Evolutionary conservation across 352 stramenopile species (phyloP).

Genomic region (Pythium coloratum): DNA sequence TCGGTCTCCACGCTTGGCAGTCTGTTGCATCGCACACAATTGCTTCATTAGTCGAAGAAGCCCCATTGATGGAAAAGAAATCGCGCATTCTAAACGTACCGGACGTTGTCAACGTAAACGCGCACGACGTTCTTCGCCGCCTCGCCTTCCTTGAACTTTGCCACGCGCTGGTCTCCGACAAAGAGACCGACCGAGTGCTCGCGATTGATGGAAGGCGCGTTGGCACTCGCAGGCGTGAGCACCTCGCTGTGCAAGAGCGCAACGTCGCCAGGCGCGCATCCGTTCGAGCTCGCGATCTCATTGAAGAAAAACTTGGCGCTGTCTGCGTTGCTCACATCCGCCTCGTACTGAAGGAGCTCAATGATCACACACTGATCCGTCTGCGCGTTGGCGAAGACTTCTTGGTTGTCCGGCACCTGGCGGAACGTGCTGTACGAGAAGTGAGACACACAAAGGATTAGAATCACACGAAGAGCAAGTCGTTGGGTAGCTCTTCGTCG

Average conservation of each 20-base stretch:
- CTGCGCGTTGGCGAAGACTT: slow-evolving; percentile 80
- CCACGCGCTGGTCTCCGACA: slow-evolving; percentile 76
- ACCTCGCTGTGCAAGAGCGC: slow-evolving; percentile 48
- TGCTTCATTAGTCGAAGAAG: too few relatives aligned
- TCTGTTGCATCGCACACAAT: slow-evolving; percentile 17
- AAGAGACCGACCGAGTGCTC: slow-evolving; percentile 46
- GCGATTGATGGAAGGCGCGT: slow-evolving; percentile 36
- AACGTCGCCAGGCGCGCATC: slow-evolving; percentile 58
- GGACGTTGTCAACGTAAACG: slow-evolving; percentile 74
- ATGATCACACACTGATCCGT: slow-evolving; percentile 86
- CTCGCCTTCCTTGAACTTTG: slow-evolving; percentile 86
- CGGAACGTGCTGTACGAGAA: slow-evolving; percentile 51
- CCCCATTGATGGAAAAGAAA: neutral
- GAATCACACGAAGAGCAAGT: neutral
- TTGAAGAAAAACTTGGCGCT: slow-evolving; percentile 84
- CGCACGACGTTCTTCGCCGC: slow-evolving; percentile 84
- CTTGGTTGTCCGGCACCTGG: slow-evolving; percentile 87
- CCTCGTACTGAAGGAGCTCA: slow-evolving; percentile 76
- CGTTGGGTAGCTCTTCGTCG: neutral
- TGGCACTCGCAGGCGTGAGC: slow-evolving; percentile 18
- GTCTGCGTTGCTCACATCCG: slow-evolving; percentile 37
- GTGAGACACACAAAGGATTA: neutral
- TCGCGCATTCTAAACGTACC: slow-evolving; percentile 38
- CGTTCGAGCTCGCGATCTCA: slow-evolving; percentile 80
- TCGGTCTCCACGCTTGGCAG: slow-evolving; percentile 76